Conservation (phyloP, 2,329 filamentous ascomycete species). For the Neofusicoccum laricinum region DNA sequence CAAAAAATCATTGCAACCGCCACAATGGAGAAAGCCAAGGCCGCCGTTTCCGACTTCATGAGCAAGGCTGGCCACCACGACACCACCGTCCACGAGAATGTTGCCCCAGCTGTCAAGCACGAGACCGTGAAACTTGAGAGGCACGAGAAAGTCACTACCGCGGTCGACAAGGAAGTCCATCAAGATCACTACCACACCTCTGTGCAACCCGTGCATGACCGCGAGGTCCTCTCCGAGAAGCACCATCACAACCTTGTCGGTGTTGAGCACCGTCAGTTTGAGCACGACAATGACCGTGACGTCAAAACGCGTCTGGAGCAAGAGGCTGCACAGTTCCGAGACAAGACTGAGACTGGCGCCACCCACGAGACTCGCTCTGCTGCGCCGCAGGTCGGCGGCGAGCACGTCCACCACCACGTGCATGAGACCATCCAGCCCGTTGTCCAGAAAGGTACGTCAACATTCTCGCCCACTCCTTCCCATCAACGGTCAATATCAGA, state of each 20-base stretch:
- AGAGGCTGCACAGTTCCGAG: conserved; percentile 49
- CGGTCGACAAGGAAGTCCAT: conserved; percentile 66
- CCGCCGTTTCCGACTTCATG: conserved; percentile 60
- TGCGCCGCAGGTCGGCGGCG: conserved; percentile 53
- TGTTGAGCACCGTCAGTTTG: conserved; percentile 59
- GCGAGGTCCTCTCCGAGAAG: conserved; percentile 58
- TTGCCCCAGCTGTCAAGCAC: conserved; percentile 59
- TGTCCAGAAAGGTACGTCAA: conserved; percentile 52
- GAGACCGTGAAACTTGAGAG: conserved; percentile 59
- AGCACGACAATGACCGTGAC: conserved; percentile 57
- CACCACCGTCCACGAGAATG: conserved; percentile 65
- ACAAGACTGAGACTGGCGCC: conserved; percentile 47
- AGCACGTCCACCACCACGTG: conserved; percentile 64
- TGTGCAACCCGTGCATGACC: conserved; percentile 60
- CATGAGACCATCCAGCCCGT: conserved; percentile 70
- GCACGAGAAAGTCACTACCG: conserved; percentile 61
- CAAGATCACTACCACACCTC: conserved; percentile 71
- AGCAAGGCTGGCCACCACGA: conserved; percentile 61
- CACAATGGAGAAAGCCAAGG: conserved; percentile 64
- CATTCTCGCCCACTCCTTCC: conserved; percentile 14
- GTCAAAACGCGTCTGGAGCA: conserved; percentile 38
- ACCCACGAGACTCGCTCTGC: conserved; percentile 49
- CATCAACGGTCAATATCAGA: neutral
- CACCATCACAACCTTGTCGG: conserved; percentile 59
- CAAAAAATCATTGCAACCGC: conserved; percentile 12